Percentiles rank a stretch among this genome's conserved stretches.
These are phyloP conservation scores for Colletotrichum sp. DNA, from an alignment of 2,329 filamentous ascomycete genomes.

Conservation along the genomic window DNA sequence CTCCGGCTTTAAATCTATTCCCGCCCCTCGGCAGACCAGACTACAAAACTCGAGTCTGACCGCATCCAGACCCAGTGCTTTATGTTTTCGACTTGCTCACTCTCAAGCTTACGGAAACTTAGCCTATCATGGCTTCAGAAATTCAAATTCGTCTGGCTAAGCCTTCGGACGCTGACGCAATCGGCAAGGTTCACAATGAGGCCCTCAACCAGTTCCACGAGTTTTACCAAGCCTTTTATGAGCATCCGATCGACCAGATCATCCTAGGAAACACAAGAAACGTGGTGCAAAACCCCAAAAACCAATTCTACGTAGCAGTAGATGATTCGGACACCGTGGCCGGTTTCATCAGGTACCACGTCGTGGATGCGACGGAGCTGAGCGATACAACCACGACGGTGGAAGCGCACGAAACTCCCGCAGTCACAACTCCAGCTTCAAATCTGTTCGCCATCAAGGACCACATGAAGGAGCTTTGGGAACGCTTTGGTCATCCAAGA, in stretches of 20 bases:
- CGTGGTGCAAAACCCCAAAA: not conserved
- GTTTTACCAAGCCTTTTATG: constrained; percentile 25
- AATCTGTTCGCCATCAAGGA: constrained; percentile 20
- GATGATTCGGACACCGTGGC: not conserved
- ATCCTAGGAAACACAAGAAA: not conserved
- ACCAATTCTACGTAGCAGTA: constrained; percentile 16
- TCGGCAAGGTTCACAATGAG: constrained; percentile 21
- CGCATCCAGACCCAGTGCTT: accelerated
- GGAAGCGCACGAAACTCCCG: not conserved
- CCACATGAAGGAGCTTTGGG: constrained; percentile 25
- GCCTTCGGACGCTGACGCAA: constrained; percentile 12
- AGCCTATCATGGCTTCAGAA: not conserved
- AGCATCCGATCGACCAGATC: constrained; percentile 13
- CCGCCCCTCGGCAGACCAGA: not conserved
- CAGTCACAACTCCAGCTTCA: not conserved
- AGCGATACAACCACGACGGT: not conserved
- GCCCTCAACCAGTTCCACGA: constrained; percentile 21
- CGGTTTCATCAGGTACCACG: constrained; percentile 18
- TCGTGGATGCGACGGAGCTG: not conserved
- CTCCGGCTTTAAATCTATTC: not conserved
- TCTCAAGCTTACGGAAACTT: not conserved
- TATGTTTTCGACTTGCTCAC: not conserved
- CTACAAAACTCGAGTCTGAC: not conserved
- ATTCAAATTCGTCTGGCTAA: constrained; percentile 2
- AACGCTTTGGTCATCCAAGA: constrained; percentile 19